Base-by-base conservation (phyloP, 2,329 filamentous ascomycete species). In the Ramularia endophylla region DNA sequence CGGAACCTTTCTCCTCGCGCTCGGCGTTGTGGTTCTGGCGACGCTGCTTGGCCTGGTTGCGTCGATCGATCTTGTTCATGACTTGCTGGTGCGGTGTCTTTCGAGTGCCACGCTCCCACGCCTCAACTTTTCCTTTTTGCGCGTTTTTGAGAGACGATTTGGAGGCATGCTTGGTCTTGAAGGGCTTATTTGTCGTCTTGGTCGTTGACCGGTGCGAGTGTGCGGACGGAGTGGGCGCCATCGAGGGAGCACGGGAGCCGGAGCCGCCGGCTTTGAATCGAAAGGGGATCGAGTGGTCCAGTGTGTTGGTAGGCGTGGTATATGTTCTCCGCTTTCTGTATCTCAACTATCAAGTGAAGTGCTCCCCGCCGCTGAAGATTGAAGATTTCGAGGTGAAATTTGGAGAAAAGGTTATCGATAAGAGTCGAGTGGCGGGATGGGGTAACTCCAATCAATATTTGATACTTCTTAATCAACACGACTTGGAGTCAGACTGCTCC, bases 21-120 rank as follows among this genome's bases (percentile, higher is more conserved):
- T 92, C 87, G 60, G 81, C 81, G 60, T 88, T 81, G 67, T 97
- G 95, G 54, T 81, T 74, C 48, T 85, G 71, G 57, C 90, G 85
- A 64, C 83, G 81, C 72, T 98, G 92, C 66, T 90, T 90, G 55
- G 87, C 86, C 71, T 94, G 87, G 66, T 98, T 97, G 56, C 87
- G 82, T 46, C 92, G 84, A 66, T 95, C 88, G 64, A 98, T 78
- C 68, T 97, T 98, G 44, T 88, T 94, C 86, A 95, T 90, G 68
- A 95, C 80, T 69, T 95, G 87, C 64, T 98, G 92, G 64, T 95
- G 87, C 41, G 87, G 87, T 12, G 90, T 95, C 66, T 87, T 94
- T 59, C 90, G 81, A 56, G 74, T 73, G 47, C 83, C 82, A 56
- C 75, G 79, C 60, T 94, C 85, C 57, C 78, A 70, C 41, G 74